phyloP scores from a whole-genome alignment of 148 eudicot genomes.

The Arbutus unedo region DNA sequence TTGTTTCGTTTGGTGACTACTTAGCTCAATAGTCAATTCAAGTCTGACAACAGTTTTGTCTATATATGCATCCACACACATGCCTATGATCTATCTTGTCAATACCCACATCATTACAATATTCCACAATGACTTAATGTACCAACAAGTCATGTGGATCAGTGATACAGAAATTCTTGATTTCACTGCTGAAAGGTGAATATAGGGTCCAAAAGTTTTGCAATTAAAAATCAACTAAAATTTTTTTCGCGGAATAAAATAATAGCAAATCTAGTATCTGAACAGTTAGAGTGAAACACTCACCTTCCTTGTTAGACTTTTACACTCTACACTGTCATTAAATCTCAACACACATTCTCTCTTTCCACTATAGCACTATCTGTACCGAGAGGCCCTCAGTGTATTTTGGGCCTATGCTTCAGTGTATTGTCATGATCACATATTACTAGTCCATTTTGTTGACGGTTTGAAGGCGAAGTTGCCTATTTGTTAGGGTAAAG shows the following conservation, averaged over 20 bases:
- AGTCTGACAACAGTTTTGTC: background rate
- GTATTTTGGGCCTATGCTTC: too few relatives aligned
- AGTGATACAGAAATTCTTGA: too few relatives aligned
- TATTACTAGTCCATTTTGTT: too few relatives aligned
- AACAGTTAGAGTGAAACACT: background rate
- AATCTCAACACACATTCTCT: background rate
- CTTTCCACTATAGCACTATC: background rate
- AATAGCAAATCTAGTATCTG: background rate
- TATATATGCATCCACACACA: background rate
- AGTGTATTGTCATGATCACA: too few relatives aligned
- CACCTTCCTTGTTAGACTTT: background rate
- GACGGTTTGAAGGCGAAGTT: too few relatives aligned
- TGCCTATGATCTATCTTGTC: background rate
- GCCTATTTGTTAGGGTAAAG: too few relatives aligned
- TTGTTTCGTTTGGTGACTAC: background rate
- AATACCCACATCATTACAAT: background rate
- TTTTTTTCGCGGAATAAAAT: background rate
- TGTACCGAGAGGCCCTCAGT: background rate
- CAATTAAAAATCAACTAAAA: background rate
- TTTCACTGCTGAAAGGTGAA: background rate
- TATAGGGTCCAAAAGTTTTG: background rate
- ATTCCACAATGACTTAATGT: background rate
- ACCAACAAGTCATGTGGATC: too few relatives aligned
- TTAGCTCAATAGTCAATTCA: background rate
- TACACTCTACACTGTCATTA: background rate